Percentiles rank a stretch among this genome's conserved stretches.
These are phyloP conservation scores for Isatis lusitanica DNA, from an alignment of 441 rosid genomes.

Conservation along the genomic window DNA sequence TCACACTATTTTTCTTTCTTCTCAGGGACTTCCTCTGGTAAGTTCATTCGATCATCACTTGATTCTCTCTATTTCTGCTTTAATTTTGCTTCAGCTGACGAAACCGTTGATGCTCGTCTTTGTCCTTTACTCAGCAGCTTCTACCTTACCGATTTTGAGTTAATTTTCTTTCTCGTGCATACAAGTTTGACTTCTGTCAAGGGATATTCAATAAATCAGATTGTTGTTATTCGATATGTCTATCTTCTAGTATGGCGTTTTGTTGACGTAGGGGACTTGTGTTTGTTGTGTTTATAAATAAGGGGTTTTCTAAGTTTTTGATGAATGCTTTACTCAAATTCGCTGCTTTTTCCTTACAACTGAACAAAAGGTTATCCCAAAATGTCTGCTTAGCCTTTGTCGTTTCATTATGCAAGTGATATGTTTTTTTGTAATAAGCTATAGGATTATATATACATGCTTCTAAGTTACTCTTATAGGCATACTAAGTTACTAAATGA, in stretches of 20 bases:
- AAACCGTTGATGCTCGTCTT: neutral
- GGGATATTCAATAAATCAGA: neutral
- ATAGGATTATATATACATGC: no score
- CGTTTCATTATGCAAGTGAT: neutral
- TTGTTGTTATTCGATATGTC: neutral
- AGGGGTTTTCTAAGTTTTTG: neutral
- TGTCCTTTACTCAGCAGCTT: neutral
- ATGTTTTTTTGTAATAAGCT: neutral
- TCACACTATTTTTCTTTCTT: neutral
- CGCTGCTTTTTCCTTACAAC: neutral
- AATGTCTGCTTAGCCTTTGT: neutral
- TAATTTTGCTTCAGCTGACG: neutral
- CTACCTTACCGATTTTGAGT: neutral
- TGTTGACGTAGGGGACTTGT: neutral
- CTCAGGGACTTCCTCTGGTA: neutral
- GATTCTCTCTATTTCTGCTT: neutral
- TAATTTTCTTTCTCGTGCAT: neutral
- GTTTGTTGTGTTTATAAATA: neutral
- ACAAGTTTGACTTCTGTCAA: neutral
- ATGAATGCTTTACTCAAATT: neutral
- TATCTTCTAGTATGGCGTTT: neutral
- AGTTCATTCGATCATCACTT: neutral
- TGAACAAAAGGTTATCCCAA: neutral
- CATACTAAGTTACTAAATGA: neutral
- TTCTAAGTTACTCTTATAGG: neutral